Evolutionary conservation across 2,329 filamentous ascomycete species (phyloP).

Genomic region (Hymenoscyphus albidus): DNA sequence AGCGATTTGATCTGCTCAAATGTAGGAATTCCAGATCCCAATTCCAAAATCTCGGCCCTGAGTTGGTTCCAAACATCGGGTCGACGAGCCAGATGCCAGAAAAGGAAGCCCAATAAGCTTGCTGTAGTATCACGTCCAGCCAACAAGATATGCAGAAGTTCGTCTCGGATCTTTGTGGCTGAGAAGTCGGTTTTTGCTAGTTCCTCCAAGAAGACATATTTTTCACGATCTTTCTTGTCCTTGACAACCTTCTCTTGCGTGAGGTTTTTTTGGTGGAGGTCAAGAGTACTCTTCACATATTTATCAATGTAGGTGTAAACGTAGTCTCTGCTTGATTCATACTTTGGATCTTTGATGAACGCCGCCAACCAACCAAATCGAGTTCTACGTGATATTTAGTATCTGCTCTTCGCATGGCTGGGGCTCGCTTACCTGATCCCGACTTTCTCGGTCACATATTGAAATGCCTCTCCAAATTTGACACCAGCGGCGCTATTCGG

Average conservation of each 20-base stretch:
- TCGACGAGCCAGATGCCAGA: conserved; percentile 31
- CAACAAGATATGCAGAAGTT: conserved; percentile 37
- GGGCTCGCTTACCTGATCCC: conserved; percentile 20
- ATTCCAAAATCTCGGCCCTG: conserved; percentile 30
- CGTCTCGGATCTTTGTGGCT: conserved; percentile 37
- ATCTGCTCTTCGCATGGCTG: not conserved
- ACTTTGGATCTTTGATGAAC: conserved; percentile 28
- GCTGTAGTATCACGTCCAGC: conserved; percentile 44
- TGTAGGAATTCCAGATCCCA: conserved; percentile 39
- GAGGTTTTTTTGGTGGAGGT: conserved; percentile 19
- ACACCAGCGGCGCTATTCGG: conserved; percentile 16
- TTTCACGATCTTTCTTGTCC: conserved; percentile 13
- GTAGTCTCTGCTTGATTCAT: conserved; percentile 25
- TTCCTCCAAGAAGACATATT: conserved; percentile 48
- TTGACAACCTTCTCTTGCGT: conserved; percentile 18
- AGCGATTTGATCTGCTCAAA: conserved; percentile 49
- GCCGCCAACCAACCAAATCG: conserved; percentile 30
- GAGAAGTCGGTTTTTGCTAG: conserved; percentile 45
- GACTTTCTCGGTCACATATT: conserved; percentile 31
- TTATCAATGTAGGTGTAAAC: conserved; percentile 29
- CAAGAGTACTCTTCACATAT: conserved; percentile 30
- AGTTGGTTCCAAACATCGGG: conserved; percentile 36
- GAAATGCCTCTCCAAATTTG: conserved; percentile 37
- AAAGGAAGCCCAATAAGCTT: conserved; percentile 36
- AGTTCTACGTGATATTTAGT: conserved; percentile 5